Evolutionary conservation across 2,329 filamentous ascomycete genomes (phyloP).

Genomic region (Exophiala xenobiotica): DNA sequence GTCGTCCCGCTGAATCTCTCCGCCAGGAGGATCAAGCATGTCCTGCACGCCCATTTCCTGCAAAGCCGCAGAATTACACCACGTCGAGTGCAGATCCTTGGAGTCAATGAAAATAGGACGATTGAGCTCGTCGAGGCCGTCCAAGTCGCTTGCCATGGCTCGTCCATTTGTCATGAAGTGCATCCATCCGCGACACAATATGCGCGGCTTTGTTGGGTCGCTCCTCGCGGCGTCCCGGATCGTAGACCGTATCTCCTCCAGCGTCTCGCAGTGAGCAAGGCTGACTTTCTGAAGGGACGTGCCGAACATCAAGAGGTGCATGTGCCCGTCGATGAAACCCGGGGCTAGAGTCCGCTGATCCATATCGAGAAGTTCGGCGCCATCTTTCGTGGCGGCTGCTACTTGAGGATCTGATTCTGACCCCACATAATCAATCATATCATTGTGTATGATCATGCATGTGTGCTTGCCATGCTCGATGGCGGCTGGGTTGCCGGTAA

Average conservation of each 20-base stretch:
- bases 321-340: constrained; percentile 52
- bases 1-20: constrained; percentile 48
- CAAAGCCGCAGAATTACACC: constrained; percentile 51
- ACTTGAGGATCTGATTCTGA: constrained; percentile 32
- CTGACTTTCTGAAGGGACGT: constrained; percentile 48
- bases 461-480: constrained; percentile 16
- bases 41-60: constrained; percentile 45
- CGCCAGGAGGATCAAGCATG: constrained; percentile 46
- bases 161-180: constrained; percentile 47
- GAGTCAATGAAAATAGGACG: constrained; percentile 52
- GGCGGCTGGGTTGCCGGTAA: constrained; percentile 28
- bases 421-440: constrained; percentile 45
- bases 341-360: constrained; percentile 42
- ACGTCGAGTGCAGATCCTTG: constrained; percentile 52
- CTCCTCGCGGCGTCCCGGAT: constrained; percentile 45
- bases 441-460: constrained; percentile 43
- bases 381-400: constrained; percentile 24
- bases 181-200: constrained; percentile 52
- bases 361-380: no score
- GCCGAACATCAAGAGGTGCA: constrained; percentile 52
- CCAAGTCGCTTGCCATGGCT: constrained; percentile 48
- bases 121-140: constrained; percentile 48
- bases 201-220: constrained; percentile 41
- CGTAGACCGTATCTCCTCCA: constrained; percentile 44
- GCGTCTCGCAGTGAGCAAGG: constrained; percentile 43